Base-by-base conservation (phyloP, 805 yeast species). In the Starmerella riodocensis region DNA sequence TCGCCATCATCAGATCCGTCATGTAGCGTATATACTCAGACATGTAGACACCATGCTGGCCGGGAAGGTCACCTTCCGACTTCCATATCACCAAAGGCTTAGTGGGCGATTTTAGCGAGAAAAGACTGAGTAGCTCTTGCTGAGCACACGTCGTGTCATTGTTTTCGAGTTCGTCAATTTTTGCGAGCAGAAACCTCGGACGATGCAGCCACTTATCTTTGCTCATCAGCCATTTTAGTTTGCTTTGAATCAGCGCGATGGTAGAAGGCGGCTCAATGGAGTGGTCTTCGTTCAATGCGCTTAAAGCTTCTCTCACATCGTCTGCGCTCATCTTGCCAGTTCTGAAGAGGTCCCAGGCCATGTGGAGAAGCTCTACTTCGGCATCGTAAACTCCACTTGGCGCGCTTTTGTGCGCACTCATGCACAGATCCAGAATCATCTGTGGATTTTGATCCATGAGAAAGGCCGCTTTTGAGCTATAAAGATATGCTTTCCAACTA, bases 121-220 rank as follows among this genome's bases (percentile, higher is more conserved):
- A 70, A 14, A 84, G 61, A 0, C 65, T 54, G 1, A 71, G 63
- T 71, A 88, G 72, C 47, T 79, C 83, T 11, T 69, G 69, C 33
- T 66, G 64, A 0, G 96, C 91, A 1, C 61, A 64, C 2, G 60
- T 58, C 6, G 60, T 46, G 41, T 80, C 74, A 1, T 65, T 57
- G 29, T 73, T 65, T 3, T 74, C 78, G 2, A 74, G 72, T 37
- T 61, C 67, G 14, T 65, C 59, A 9, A 86, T 74, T 38, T 61
- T 65, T 0, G 96, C 84, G 13, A 81, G 62, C 45, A 85, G 64
- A 53, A 69, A 85, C 2, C 72, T 66, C 1, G 96, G 93, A 38
- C 80, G 70, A 54, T 91, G 97, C 38, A 85, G 93, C 96, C 96
- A 85, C 38, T 75, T 81, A 54, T 76, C 81, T 54, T 79, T 85